Evolutionary conservation across 2,329 filamentous ascomycete species (phyloP).

Genomic region (Alternaria triticimaculans): DNA sequence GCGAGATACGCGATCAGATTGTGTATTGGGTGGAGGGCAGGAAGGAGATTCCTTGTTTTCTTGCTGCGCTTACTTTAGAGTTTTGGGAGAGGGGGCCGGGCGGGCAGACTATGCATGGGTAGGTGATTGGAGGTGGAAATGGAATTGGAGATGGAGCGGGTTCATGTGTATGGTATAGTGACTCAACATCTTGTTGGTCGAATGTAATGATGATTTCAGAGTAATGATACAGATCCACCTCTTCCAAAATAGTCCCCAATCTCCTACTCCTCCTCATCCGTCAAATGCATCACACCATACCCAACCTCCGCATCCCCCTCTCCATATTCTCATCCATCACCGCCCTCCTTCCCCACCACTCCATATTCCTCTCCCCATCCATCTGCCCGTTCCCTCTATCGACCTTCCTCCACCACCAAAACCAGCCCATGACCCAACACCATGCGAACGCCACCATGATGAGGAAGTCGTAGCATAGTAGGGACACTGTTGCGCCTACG

Average conservation of each 20-base stretch:
- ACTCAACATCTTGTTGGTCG: not conserved
- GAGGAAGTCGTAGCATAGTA: slow-evolving; percentile 30
- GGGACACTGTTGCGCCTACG: slow-evolving; percentile 14
- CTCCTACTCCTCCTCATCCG: not conserved
- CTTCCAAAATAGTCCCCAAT: not conserved
- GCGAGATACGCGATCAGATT: slow-evolving; percentile 83
- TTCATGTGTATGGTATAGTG: not conserved
- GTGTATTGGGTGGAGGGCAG: slow-evolving; percentile 95
- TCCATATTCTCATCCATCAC: slow-evolving; percentile 16
- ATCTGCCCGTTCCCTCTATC: not conserved
- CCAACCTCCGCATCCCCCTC: slow-evolving; percentile 34
- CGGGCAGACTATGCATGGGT: slow-evolving; percentile 28
- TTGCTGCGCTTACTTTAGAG: slow-evolving; percentile 89
- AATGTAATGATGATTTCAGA: not conserved
- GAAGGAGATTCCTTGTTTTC: slow-evolving; percentile 90
- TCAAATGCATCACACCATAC: slow-evolving; percentile 18
- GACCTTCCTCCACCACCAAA: slow-evolving; percentile 9
- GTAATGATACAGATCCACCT: not conserved
- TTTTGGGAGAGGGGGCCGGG: slow-evolving; percentile 75
- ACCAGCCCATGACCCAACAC: slow-evolving; percentile 15
- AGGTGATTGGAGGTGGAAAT: not conserved
- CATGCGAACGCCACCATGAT: slow-evolving; percentile 16
- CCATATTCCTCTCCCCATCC: not conserved
- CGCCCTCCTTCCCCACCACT: not conserved
- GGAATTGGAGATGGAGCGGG: not conserved